Conservation (phyloP, 768 basidiomycete species). For the Calocera cornea region DNA sequence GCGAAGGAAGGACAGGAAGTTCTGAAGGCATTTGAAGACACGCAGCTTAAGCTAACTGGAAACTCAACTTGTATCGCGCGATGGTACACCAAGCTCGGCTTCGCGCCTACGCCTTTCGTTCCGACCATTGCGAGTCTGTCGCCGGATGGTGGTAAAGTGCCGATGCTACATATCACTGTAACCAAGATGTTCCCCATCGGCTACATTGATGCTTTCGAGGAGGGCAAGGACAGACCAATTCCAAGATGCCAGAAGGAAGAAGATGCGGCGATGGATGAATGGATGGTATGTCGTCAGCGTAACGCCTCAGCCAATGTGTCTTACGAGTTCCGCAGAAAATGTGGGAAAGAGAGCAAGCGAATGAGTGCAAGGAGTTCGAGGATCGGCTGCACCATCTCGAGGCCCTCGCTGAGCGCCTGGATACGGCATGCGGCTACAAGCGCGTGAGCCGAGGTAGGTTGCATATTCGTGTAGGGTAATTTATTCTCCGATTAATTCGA, state of each 20-base stretch:
- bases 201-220: conserved; percentile 50
- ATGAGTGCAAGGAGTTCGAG: conserved; percentile 44
- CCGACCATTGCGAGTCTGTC: conserved; percentile 68
- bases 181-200: conserved; percentile 64
- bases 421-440: conserved; percentile 39
- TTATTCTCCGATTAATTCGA: too few relatives aligned
- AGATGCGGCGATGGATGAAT: conserved; percentile 39
- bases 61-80: conserved; percentile 77
- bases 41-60: conserved; percentile 53
- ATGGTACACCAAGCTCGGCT: conserved; percentile 85
- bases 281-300: conserved; percentile 42
- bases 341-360: conserved; percentile 44
- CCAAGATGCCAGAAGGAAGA: conserved; percentile 65
- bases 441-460: conserved; percentile 20
- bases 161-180: conserved; percentile 61
- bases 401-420: conserved; percentile 52
- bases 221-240: conserved; percentile 32
- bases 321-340: conserved; percentile 32
- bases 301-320: neutral
- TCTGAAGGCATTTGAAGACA: conserved; percentile 61
- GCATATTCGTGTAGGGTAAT: too few relatives aligned
- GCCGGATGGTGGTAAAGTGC: conserved; percentile 64
- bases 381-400: conserved; percentile 40
- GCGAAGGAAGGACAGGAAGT: conserved; percentile 69
- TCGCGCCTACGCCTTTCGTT: conserved; percentile 48